Evolutionary conservation across 805 yeast species (phyloP), one percentile per base, ranked within the genome.

Genomic region (Zygosaccharomyces bisporus): DNA sequence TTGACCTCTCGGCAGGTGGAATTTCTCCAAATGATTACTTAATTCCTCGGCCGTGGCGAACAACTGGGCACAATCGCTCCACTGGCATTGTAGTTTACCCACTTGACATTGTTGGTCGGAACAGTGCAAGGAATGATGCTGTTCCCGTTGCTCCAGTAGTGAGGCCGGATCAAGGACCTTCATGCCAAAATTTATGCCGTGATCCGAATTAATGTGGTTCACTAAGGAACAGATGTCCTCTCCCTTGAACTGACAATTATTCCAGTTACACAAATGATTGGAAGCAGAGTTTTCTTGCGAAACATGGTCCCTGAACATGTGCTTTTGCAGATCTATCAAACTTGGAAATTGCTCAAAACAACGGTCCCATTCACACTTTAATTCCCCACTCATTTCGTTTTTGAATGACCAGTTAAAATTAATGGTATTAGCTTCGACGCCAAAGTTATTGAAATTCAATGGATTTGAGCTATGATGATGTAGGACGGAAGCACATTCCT

Each of bases 1-100:
- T 58, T 83, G 76, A 1, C 96, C 89, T 7, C 82, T 75, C 2
- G 85, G 84, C 13, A 93, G 70, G 60, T 93, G 99, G 14, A 64
- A 72, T 4, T 69, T 63, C 6, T 80, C 74, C 14, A 93, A 56
- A 64, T 93, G 99, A 4, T 75, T 69, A 30, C 89, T 87, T 41
- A 93, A 70, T 4, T 75, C 83, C 10, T 78, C 77, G 2, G 84
- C 75, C 4, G 74, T 61, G 3, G 56, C 45, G 55, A 86, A 89
- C 2, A 49, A 49, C 35, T 55, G 48, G 31, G 67, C 68, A 60
- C 98, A 93, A 3, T 37, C 48, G 7, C 43, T 50, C 70, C 70
- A 65, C 29, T 51, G 43, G 32, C 69, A 65, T 5, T 17, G 29
- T 16, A 39, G 23, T 12, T 34, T 37, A 25, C 29, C 30, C 16